phyloP scores from a whole-genome alignment of 108 stramenopile species.

The Discostella pseudostelligera region DNA sequence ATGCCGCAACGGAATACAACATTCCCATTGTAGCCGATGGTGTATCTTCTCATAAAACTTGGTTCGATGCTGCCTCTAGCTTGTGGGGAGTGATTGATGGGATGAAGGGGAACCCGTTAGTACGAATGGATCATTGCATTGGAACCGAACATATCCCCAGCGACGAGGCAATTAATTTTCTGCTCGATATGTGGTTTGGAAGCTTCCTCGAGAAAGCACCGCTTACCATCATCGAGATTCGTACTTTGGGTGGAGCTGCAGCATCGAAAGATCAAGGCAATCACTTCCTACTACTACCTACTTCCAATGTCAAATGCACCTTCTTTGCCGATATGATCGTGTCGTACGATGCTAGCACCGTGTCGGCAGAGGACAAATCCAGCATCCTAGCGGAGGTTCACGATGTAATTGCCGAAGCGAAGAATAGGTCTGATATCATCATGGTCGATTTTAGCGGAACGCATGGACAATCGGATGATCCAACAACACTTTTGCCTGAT shows the following conservation, averaged over 20 bases:
- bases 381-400: constrained; percentile 16
- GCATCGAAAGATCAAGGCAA: neutral
- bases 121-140: constrained; percentile 28
- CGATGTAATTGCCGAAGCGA: constrained; percentile 9
- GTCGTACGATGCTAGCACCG: constrained; percentile 13
- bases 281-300: neutral
- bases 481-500: neutral
- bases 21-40: constrained; percentile 23
- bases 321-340: constrained; percentile 32
- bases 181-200: constrained; percentile 17
- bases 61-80: constrained; percentile 27
- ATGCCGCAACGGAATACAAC: constrained; percentile 15
- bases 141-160: constrained; percentile 14
- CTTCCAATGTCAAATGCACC: constrained; percentile 9
- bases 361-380: constrained; percentile 4
- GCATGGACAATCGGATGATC: constrained; percentile 25
- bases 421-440: constrained; percentile 1
- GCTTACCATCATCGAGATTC: constrained; percentile 16
- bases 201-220: constrained; percentile 23
- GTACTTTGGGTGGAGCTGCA: constrained; percentile 20
- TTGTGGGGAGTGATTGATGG: constrained; percentile 19
- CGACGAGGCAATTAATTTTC: constrained; percentile 16
- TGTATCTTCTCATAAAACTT: constrained; percentile 17
- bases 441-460: constrained; percentile 29
- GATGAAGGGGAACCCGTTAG: constrained; percentile 24